Percentiles rank a stretch among this genome's conserved stretches.
Evolutionary conservation across 768 basidiomycete species (phyloP).

Genomic region (Termitomyces sp.): DNA sequence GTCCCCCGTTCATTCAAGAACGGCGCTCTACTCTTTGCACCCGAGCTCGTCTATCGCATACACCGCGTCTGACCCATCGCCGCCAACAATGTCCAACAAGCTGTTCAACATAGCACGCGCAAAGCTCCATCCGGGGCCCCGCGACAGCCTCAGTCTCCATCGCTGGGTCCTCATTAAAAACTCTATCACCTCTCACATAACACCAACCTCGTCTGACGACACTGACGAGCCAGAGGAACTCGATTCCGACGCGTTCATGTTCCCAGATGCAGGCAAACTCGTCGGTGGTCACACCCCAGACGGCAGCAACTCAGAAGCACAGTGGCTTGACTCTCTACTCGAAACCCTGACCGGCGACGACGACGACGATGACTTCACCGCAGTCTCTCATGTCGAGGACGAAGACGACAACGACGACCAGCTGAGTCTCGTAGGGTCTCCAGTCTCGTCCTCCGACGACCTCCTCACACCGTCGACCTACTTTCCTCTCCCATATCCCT

Average conservation of each 20-base stretch:
- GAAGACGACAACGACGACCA: slow-evolving; percentile 58
- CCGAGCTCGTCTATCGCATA: slow-evolving; percentile 86
- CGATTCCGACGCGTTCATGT: slow-evolving; percentile 69
- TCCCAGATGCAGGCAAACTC: slow-evolving; percentile 68
- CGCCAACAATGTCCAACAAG: slow-evolving; percentile 30
- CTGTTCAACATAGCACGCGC: slow-evolving; percentile 63
- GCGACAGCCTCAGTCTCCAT: slow-evolving; percentile 72
- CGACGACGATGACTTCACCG: slow-evolving; percentile 52
- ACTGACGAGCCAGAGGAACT: slow-evolving; percentile 45
- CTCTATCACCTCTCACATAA: slow-evolving; percentile 47
- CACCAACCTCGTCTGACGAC: slow-evolving; percentile 30
- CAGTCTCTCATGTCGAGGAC: slow-evolving; percentile 42
- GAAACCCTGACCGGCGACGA: slow-evolving; percentile 65
- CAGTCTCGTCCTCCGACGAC: slow-evolving; percentile 77
- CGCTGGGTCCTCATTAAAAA: slow-evolving; percentile 90
- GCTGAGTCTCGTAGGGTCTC: slow-evolving; percentile 59
- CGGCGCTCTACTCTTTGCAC: slow-evolving; percentile 85
- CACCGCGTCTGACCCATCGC: slow-evolving; percentile 37
- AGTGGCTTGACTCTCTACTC: slow-evolving; percentile 79
- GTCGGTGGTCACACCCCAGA: slow-evolving; percentile 30
- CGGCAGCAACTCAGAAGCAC: slow-evolving; percentile 55
- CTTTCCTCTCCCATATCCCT: slow-evolving; percentile 54
- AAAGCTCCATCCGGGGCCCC: slow-evolving; percentile 63
- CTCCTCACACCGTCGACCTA: slow-evolving; percentile 45
- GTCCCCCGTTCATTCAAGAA: slow-evolving; percentile 79